Conservation (phyloP, 805 yeast species). For the Maudiozyma bulderi region DNA sequence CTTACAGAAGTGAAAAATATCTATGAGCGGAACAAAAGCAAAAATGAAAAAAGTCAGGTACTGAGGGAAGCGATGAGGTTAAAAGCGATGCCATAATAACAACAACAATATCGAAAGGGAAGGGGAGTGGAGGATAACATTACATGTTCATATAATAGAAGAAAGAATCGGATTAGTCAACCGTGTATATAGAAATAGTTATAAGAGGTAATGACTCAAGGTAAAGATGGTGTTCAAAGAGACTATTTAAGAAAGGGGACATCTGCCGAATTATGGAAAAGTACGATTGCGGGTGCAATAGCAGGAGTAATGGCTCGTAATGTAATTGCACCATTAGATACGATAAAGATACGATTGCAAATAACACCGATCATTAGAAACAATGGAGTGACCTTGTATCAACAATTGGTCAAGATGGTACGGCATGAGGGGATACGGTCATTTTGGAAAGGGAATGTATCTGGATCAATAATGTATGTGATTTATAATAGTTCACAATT, state of each 20-base stretch:
- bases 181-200: not conserved
- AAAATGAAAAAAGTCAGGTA: too few relatives aligned
- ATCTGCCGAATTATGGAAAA: constrained; percentile 40
- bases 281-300: constrained; percentile 59
- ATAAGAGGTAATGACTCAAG: not conserved
- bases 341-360: constrained; percentile 26
- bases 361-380: constrained; percentile 8
- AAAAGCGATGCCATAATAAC: too few relatives aligned
- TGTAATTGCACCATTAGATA: constrained; percentile 31
- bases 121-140: too few relatives aligned
- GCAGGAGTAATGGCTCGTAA: constrained; percentile 53
- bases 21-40: too few relatives aligned
- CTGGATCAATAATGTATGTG: constrained; percentile 81
- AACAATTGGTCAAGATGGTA: constrained; percentile 28
- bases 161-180: too few relatives aligned
- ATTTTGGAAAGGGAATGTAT: constrained; percentile 94
- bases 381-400: not conserved
- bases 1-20: too few relatives aligned
- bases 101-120: too few relatives aligned
- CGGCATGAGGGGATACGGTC: constrained; percentile 61
- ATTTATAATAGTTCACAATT: constrained; percentile 83
- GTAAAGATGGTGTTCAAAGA: not conserved
- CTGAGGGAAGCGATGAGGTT: too few relatives aligned
- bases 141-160: too few relatives aligned
- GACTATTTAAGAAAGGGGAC: constrained; percentile 45